Base-by-base conservation (phyloP, 2,329 filamentous ascomycete genomes). In the Sphaceloma murrayae region DNA sequence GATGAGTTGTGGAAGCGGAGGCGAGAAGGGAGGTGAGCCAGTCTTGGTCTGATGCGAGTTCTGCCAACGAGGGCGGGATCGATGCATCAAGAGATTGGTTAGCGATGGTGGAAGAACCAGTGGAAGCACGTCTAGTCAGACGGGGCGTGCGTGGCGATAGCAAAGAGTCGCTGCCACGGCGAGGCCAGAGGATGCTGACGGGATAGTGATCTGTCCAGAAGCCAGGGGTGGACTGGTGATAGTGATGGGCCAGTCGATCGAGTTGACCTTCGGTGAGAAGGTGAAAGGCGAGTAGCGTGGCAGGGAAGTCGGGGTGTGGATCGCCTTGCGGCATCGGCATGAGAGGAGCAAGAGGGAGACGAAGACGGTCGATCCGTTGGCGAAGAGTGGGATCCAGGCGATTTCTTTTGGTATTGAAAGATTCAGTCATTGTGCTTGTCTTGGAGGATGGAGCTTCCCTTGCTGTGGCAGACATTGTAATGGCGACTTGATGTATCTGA, bases 221-320 rank as follows among this genome's bases (percentile, higher is more conserved):
- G 47, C 66, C 66, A 1, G 74, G 76, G 1, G 70, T 74, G 47
- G 70, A 70, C 64, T 87, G 82, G 64, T 83, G 79, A 66, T 86
- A 87, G 63, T 82, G 85, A 52, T 72, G 66, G 2, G 82, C 82
- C 30, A 87, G 70, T 44, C 67, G 66, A 63, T 87, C 82, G 45
- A 85, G 76, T 62, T 87, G 70, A 21, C 63, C 63, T 58, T 83
- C 78, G 11, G 80, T 86, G 27, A 87, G 72, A 22, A 86, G 76
- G 72, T 80, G 84, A 63, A 82, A 85, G 57, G 74, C 72, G 34
- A 87, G 75, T 45, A 86, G 68, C 3, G 75, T 82, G 14, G 57
- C 55, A 1, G 82, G 82, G 59, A 82, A 87, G 45, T 67, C 59
- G 0, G 77, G 74, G 55, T 84, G 80, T 2, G 80, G 64, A n/a